These are phyloP conservation scores for Jackrogersella multiformis DNA, from an alignment of 495 filamentous ascomycete genomes.

Conservation along the genomic window DNA sequence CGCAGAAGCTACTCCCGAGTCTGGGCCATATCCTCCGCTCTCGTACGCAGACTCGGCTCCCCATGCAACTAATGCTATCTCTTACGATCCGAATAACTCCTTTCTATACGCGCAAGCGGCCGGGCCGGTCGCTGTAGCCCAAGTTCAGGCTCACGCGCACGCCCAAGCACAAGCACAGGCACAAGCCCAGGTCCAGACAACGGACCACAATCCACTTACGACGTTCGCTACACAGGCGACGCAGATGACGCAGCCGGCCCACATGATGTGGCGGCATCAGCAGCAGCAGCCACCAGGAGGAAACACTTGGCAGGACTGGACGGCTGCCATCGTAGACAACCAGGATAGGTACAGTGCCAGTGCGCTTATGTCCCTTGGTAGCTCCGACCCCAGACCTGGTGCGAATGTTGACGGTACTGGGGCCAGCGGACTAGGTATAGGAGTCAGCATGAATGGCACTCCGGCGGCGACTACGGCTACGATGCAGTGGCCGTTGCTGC, in stretches of 20 bases:
- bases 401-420: conserved; percentile 26
- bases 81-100: conserved; percentile 36
- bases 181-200: conserved; percentile 41
- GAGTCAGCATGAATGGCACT: conserved; percentile 36
- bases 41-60: conserved; percentile 36
- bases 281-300: conserved; percentile 43
- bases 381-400: conserved; percentile 34
- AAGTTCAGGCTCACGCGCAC: conserved; percentile 37
- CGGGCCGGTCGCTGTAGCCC: conserved; percentile 35
- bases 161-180: conserved; percentile 40
- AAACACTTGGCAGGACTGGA: conserved; percentile 61
- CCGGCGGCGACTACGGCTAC: conserved; percentile 34
- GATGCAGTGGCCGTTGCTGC: conserved; percentile 44
- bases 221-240: conserved; percentile 42
- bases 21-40: conserved; percentile 37
- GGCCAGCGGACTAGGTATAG: conserved; percentile 29
- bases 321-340: conserved; percentile 56
- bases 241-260: conserved; percentile 41
- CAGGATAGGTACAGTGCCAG: conserved; percentile 57
- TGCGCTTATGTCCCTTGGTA: conserved; percentile 53
- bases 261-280: conserved; percentile 45
- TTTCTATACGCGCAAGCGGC: conserved; percentile 43
- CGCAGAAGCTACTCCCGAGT: conserved; percentile 32
- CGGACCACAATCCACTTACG: conserved; percentile 42
- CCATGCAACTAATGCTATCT: conserved; percentile 35